phyloP scores from a whole-genome alignment of 257 asterid genomes.

The Plectranthus barbatus region DNA sequence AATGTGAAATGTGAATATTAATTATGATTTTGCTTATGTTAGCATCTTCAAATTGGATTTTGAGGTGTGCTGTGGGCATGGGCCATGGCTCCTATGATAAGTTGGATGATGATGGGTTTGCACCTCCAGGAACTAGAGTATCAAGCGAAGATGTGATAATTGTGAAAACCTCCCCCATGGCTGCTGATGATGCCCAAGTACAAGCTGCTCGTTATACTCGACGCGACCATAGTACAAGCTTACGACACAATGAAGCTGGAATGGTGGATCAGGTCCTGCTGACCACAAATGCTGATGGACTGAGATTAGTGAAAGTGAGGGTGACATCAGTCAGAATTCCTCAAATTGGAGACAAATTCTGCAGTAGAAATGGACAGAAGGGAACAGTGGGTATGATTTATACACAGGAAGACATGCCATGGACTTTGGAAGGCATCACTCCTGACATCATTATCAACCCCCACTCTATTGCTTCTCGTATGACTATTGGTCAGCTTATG shows the following conservation, averaged over 20 bases:
- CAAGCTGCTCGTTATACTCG: slow-evolving; percentile 83
- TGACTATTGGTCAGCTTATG: slow-evolving; percentile 94
- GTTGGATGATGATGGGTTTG: slow-evolving; percentile 93
- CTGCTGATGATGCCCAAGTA: slow-evolving; percentile 74
- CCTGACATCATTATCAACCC: slow-evolving; percentile 94
- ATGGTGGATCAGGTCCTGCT: slow-evolving; percentile 90
- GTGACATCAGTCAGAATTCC: slow-evolving; percentile 91
- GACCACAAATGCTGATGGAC: slow-evolving; percentile 94
- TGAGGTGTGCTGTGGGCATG: too few species aligned
- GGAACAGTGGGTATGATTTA: slow-evolving; percentile 96
- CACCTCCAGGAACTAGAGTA: slow-evolving; percentile 95
- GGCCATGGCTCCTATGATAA: slow-evolving; percentile 96
- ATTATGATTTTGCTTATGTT: too few species aligned
- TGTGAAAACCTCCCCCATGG: slow-evolving; percentile 94
- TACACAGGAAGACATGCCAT: slow-evolving; percentile 99
- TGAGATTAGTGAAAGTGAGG: slow-evolving; percentile 89
- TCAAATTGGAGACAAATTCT: slow-evolving; percentile 94
- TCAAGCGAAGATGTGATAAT: slow-evolving; percentile 96
- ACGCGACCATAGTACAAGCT: slow-evolving; percentile 91
- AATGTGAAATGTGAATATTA: too few species aligned
- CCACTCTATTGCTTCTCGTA: slow-evolving; percentile 96
- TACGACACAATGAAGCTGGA: slow-evolving; percentile 94
- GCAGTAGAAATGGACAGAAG: slow-evolving; percentile 95
- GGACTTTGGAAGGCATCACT: slow-evolving; percentile 81
- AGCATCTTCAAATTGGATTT: too few species aligned